Evolutionary conservation across 345 rosid species (phyloP).

Genomic region (Laguncularia racemosa): DNA sequence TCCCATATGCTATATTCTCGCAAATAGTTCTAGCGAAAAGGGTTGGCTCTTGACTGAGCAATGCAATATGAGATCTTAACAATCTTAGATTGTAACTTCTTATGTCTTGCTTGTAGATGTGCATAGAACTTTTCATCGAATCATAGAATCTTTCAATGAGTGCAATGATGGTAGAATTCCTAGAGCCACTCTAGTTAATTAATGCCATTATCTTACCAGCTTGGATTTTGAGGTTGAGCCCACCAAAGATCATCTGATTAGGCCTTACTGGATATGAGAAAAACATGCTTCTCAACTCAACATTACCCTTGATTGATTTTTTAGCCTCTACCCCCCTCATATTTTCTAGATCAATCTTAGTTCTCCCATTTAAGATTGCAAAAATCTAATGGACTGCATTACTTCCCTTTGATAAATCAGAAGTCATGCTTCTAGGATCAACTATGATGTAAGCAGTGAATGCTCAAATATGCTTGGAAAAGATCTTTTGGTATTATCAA

Average conservation of each 20-base stretch:
- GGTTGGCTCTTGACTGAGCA: slow-evolving; percentile 68
- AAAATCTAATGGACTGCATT: slow-evolving; percentile 39
- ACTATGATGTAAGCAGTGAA: slow-evolving; percentile 62
- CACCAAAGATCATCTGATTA: slow-evolving; percentile 44
- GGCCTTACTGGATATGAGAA: slow-evolving; percentile 61
- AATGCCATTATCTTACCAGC: slow-evolving; percentile 49
- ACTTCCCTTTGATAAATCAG: slow-evolving; percentile 54
- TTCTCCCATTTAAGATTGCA: slow-evolving; percentile 41
- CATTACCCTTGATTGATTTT: slow-evolving; percentile 30
- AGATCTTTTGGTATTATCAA: slow-evolving; percentile 34
- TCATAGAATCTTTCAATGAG: slow-evolving; percentile 63
- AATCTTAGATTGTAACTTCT: slow-evolving; percentile 36
- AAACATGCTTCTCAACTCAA: slow-evolving; percentile 48
- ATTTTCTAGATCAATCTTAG: slow-evolving; percentile 44
- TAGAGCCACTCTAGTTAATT: slow-evolving; percentile 58
- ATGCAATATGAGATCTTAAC: slow-evolving; percentile 47
- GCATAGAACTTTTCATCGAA: slow-evolving; percentile 36
- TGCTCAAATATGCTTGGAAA: slow-evolving; percentile 46
- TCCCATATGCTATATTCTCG: slow-evolving; percentile 53
- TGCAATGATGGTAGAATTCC: slow-evolving; percentile 55
- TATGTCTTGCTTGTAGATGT: slow-evolving; percentile 42
- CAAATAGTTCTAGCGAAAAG: slow-evolving; percentile 55
- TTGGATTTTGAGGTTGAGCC: slow-evolving; percentile 47
- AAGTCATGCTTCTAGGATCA: slow-evolving; percentile 66
- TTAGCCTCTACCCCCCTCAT: slow-evolving; percentile 20